Percentiles rank a stretch among this genome's conserved stretches.
These are phyloP conservation scores for Cyamopsis tetragonoloba DNA, from an alignment of 306 rosid genomes.

Conservation along the genomic window DNA sequence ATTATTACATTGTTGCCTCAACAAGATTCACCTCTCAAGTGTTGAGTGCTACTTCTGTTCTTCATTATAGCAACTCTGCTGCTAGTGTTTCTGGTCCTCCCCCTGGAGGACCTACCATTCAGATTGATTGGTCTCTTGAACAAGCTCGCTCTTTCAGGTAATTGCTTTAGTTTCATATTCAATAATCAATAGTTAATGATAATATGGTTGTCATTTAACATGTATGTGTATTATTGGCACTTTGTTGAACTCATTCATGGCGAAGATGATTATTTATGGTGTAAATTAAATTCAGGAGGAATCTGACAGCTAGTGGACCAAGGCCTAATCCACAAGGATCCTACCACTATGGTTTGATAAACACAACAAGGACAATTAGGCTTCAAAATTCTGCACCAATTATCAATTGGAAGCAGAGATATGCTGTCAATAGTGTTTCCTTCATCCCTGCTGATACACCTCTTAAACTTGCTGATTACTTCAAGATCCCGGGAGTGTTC, in stretches of 20 bases:
- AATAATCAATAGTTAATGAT: background rate
- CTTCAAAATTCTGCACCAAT: constrained; percentile 67
- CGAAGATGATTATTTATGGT: too few relatives aligned
- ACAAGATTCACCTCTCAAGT: constrained; percentile 68
- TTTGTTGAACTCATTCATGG: too few relatives aligned
- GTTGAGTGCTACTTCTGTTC: constrained; percentile 56
- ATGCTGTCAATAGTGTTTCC: constrained; percentile 78
- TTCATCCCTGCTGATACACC: constrained; percentile 80
- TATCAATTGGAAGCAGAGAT: constrained; percentile 82
- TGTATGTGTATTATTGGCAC: background rate
- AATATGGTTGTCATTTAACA: background rate
- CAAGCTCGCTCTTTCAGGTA: constrained; percentile 87
- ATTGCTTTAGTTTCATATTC: background rate
- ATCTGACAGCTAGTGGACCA: constrained; percentile 91
- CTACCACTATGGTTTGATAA: constrained; percentile 86
- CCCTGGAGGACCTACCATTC: constrained; percentile 72
- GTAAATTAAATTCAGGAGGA: constrained; percentile 46
- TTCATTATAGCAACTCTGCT: constrained; percentile 76
- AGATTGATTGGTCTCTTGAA: constrained; percentile 84
- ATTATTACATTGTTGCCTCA: constrained; percentile 67
- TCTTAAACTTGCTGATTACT: constrained; percentile 79
- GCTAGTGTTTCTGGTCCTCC: constrained; percentile 60
- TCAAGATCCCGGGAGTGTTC: constrained; percentile 74
- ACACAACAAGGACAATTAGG: constrained; percentile 64
- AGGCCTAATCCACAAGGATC: constrained; percentile 98